Evolutionary conservation across 495 filamentous ascomycete species (phyloP).

Genomic region (Bacidia rubella): DNA sequence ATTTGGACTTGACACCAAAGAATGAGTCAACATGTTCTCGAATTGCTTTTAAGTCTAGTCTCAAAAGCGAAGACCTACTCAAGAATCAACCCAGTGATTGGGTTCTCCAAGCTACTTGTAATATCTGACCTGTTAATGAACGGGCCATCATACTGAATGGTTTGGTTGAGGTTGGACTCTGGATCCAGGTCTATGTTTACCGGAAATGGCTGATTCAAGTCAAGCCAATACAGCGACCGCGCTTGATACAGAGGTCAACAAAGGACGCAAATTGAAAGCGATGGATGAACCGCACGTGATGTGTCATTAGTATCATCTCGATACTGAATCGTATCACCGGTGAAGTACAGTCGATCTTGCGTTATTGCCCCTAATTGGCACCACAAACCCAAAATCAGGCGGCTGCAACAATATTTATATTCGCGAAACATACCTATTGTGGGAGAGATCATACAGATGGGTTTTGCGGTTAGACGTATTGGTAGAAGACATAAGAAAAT

Average conservation of each 20-base stretch:
- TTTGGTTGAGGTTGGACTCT: not conserved
- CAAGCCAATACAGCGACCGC: not conserved
- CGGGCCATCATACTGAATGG: no score
- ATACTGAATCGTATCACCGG: not conserved
- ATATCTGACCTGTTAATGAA: no score
- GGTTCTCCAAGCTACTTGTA: not conserved
- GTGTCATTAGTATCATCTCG: not conserved
- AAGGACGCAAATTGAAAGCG: not conserved
- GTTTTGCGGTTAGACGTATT: no score
- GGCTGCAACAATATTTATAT: no score
- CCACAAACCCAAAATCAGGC: no score
- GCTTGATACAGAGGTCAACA: not conserved
- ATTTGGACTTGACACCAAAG: not conserved
- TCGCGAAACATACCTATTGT: no score
- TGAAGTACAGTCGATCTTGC: not conserved
- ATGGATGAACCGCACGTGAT: not conserved
- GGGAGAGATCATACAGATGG: no score
- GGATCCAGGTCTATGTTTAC: not conserved
- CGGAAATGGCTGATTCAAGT: not conserved
- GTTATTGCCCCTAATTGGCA: not conserved
- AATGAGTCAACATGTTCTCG: not conserved
- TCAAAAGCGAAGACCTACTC: not conserved
- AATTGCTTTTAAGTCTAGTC: not conserved
- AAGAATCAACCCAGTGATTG: not conserved
- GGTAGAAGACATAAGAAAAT: no score